Evolutionary conservation across 768 basidiomycete genomes (phyloP).

Genomic region (Tephrocybe sp.): DNA sequence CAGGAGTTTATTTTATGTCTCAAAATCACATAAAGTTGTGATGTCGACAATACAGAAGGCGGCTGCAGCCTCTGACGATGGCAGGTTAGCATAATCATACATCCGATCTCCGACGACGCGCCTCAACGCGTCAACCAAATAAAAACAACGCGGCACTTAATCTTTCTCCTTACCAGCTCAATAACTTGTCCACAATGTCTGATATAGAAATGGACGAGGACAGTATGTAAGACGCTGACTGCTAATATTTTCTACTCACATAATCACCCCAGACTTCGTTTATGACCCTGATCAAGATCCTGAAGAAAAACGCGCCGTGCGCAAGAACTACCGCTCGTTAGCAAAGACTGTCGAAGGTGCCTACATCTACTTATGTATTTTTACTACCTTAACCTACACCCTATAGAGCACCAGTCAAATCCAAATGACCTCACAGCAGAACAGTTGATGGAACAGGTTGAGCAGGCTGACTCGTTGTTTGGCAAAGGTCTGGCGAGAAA

Average conservation of each 20-base stretch:
- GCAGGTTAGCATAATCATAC: too few species aligned
- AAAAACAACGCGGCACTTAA: slow-evolving; percentile 11
- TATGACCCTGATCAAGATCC: slow-evolving; percentile 89
- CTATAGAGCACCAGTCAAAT: slow-evolving; percentile 46
- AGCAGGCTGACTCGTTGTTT: slow-evolving; percentile 62
- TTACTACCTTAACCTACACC: background rate
- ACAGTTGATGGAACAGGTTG: slow-evolving; percentile 54
- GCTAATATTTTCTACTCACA: background rate
- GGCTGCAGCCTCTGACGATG: too few species aligned
- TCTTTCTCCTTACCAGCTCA: background rate
- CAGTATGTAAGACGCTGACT: slow-evolving; percentile 1
- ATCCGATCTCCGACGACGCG: slow-evolving; percentile 13
- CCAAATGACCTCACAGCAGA: slow-evolving; percentile 57
- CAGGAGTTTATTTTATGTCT: too few species aligned
- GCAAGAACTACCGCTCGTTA: slow-evolving; percentile 72
- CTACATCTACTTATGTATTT: slow-evolving; percentile 11
- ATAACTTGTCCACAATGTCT: slow-evolving; percentile 23
- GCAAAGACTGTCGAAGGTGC: slow-evolving; percentile 65
- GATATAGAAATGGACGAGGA: slow-evolving; percentile 30
- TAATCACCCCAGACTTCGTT: slow-evolving; percentile 31
- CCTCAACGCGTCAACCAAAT: slow-evolving; percentile 13
- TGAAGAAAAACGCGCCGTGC: slow-evolving; percentile 72
- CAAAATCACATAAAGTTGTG: too few species aligned
- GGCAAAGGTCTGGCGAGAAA: slow-evolving; percentile 47
- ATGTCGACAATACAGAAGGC: too few species aligned